Percentiles rank a stretch among this genome's conserved stretches.
Evolutionary conservation across 1,284 basidiomycete genomes (phyloP).

Genomic region (Ustilago loliicola): DNA sequence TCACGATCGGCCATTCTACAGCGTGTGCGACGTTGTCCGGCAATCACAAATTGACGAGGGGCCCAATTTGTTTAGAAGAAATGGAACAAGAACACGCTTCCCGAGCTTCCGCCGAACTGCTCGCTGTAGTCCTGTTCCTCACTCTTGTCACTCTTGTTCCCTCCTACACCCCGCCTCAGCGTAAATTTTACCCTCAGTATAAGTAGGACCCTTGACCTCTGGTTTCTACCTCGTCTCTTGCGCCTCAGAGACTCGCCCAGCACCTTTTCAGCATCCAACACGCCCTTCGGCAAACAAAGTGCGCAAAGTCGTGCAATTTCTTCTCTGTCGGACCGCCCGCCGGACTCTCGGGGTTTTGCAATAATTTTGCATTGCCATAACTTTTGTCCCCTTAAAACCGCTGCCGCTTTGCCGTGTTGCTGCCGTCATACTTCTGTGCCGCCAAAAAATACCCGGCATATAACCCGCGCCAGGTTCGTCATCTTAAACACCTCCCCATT

Average conservation of each 20-base stretch:
- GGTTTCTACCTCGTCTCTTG: too few species aligned
- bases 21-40: too few species aligned
- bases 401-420: neutral
- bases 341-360: neutral
- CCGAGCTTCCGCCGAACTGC: constrained; percentile 17
- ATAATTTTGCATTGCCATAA: constrained; percentile 10
- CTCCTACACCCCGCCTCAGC: constrained; percentile 2
- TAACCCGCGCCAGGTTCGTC: neutral
- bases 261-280: too few species aligned
- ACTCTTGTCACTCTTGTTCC: neutral
- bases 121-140: neutral
- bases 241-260: too few species aligned
- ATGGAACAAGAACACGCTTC: neutral
- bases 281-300: too few species aligned
- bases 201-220: neutral
- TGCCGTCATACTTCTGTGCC: neutral
- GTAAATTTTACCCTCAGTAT: neutral
- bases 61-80: neutral
- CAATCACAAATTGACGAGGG: neutral
- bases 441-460: neutral
- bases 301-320: too few species aligned
- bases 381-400: constrained; percentile 1
- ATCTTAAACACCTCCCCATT: neutral
- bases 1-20: too few species aligned
- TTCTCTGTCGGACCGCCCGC: neutral